Evolutionary conservation across 192 early-diverging fungal species (phyloP).

Genomic region (Linnemannia zychae): DNA sequence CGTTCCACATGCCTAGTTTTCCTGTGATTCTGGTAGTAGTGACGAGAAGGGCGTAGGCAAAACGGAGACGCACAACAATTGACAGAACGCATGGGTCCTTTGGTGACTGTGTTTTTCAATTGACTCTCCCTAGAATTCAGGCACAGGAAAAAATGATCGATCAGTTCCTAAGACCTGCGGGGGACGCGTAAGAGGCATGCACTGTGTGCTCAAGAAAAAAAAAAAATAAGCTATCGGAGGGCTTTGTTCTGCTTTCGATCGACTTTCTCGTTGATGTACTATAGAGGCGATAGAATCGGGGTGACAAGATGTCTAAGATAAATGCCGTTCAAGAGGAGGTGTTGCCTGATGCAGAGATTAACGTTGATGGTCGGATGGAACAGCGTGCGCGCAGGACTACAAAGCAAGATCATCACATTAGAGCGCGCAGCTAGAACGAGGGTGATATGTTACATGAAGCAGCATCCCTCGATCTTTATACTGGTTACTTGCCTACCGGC

Average conservation of each 20-base stretch:
- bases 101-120: neutral
- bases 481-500: too few species aligned
- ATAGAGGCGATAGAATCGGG: too few species aligned
- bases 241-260: neutral
- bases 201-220: neutral
- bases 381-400: too few species aligned
- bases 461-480: too few species aligned
- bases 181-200: neutral
- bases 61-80: neutral
- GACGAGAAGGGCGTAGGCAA: too few species aligned
- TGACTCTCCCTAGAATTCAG: neutral
- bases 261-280: neutral
- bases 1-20: slow-evolving; percentile 42
- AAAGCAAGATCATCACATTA: too few species aligned
- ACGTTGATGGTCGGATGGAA: too few species aligned
- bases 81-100: neutral
- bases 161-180: neutral
- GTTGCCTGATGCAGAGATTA: too few species aligned
- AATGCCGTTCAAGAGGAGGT: too few species aligned
- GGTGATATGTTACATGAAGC: too few species aligned
- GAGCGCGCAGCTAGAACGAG: too few species aligned
- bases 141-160: slow-evolving; percentile 1
- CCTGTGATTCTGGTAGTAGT: neutral
- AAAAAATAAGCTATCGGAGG: neutral
- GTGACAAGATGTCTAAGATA: too few species aligned